Conservation (phyloP, 2,329 filamentous ascomycete species). For the Botrytis sinoallii region DNA sequence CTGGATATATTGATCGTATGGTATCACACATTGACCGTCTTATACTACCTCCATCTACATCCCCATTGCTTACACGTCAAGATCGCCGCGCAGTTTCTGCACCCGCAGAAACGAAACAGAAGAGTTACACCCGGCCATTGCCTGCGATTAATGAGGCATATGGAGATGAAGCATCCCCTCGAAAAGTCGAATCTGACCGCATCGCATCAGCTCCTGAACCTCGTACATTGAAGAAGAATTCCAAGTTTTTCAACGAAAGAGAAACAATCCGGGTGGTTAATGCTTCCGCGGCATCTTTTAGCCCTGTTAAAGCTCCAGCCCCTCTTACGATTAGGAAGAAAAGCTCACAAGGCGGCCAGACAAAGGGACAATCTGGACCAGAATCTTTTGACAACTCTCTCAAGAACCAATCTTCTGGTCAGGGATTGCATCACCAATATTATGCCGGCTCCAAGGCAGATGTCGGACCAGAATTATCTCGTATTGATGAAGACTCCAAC, state of each 20-base stretch:
- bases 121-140: constrained; percentile 22
- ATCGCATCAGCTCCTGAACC: constrained; percentile 37
- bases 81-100: constrained; percentile 47
- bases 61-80: constrained; percentile 12
- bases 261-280: constrained; percentile 35
- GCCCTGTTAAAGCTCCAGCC: constrained; percentile 35
- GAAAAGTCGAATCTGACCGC: constrained; percentile 23
- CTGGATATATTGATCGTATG: constrained; percentile 54
- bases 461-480: constrained; percentile 22
- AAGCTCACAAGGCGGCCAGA: constrained; percentile 26
- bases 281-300: constrained; percentile 28
- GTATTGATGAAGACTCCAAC: constrained; percentile 26
- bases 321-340: constrained; percentile 38
- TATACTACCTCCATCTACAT: constrained; percentile 43
- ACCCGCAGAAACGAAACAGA: constrained; percentile 35
- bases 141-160: constrained; percentile 34
- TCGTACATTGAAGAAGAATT: constrained; percentile 18
- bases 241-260: constrained; percentile 23
- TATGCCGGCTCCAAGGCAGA: constrained; percentile 18
- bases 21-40: constrained; percentile 58
- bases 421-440: constrained; percentile 32
- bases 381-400: constrained; percentile 6
- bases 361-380: not conserved
- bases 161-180: constrained; percentile 28
- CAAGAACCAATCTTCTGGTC: constrained; percentile 17